These are phyloP conservation scores for Pistacia atlantica DNA, from an alignment of 345 rosid species.

Conservation along the genomic window DNA sequence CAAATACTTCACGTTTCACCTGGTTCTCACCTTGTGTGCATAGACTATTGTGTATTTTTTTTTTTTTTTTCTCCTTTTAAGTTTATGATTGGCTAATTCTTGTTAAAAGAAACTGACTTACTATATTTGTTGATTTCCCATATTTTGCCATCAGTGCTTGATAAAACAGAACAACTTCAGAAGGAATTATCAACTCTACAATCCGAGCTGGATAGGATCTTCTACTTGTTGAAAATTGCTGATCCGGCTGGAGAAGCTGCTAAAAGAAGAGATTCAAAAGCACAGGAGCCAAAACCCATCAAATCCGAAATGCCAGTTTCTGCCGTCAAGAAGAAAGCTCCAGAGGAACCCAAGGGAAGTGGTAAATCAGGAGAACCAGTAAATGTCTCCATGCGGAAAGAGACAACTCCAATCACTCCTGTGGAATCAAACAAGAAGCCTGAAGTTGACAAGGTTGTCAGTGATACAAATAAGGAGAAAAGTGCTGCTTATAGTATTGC, in stretches of 20 bases:
- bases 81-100: neutral
- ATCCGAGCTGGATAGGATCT: slow-evolving; percentile 67
- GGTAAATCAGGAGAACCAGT: slow-evolving; percentile 34
- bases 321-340: slow-evolving; percentile 32
- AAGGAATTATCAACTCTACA: slow-evolving; percentile 71
- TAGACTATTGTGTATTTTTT: neutral
- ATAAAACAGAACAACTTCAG: slow-evolving; percentile 57
- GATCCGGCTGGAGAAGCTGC: slow-evolving; percentile 87
- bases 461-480: slow-evolving; percentile 43
- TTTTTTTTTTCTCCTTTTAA: neutral
- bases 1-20: neutral
- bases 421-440: slow-evolving; percentile 31
- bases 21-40: neutral
- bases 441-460: slow-evolving; percentile 38
- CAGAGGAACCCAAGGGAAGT: slow-evolving; percentile 34
- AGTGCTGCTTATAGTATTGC: slow-evolving; percentile 45
- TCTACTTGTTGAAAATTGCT: slow-evolving; percentile 82
- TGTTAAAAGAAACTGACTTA: neutral
- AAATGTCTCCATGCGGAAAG: slow-evolving; percentile 27
- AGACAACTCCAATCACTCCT: slow-evolving; percentile 34
- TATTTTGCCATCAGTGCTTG: slow-evolving; percentile 58
- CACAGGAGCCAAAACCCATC: slow-evolving; percentile 37
- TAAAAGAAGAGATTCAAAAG: slow-evolving; percentile 58
- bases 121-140: slow-evolving; percentile 7
- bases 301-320: slow-evolving; percentile 38